Conservation (phyloP, 805 yeast species). For the Pichia insulana region DNA sequence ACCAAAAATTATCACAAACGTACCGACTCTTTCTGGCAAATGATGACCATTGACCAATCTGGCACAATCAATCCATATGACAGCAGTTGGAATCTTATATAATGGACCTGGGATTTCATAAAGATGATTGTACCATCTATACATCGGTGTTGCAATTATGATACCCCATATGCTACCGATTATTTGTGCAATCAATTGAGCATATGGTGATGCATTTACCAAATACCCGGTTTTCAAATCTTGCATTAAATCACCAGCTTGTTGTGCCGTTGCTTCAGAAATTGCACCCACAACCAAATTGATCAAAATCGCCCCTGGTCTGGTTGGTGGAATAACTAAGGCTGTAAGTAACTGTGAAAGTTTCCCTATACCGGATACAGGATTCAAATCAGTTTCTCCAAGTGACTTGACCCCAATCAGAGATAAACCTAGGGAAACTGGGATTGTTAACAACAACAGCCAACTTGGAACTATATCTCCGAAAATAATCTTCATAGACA, state of each 20-base stretch:
- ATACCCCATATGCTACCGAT: constrained; percentile 85
- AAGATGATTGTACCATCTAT: constrained; percentile 68
- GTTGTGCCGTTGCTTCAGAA: constrained; percentile 98
- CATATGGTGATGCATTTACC: constrained; percentile 84
- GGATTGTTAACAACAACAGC: constrained; percentile 57
- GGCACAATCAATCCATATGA: constrained; percentile 95
- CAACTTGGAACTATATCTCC: constrained; percentile 64
- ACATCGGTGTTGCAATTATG: constrained; percentile 70
- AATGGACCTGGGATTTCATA: constrained; percentile 78
- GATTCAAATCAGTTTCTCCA: constrained; percentile 95
- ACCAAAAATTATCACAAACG: constrained; percentile 55
- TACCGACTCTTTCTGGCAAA: constrained; percentile 69
- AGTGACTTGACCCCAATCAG: constrained; percentile 86
- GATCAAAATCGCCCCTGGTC: constrained; percentile 74
- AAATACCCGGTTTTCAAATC: constrained; percentile 92
- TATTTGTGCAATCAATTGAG: constrained; percentile 85
- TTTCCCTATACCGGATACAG: constrained; percentile 95
- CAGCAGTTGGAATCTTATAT: constrained; percentile 89
- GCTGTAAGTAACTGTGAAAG: constrained; percentile 87
- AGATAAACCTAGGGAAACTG: constrained; percentile 71
- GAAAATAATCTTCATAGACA: constrained; percentile 58
- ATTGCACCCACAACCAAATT: constrained; percentile 93
- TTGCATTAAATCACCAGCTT: constrained; percentile 97
- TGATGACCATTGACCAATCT: constrained; percentile 87
- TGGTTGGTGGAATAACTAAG: constrained; percentile 58